These are phyloP conservation scores for Fremontodendron californicum DNA, from an alignment of 345 rosid genomes.

Conservation along the genomic window DNA sequence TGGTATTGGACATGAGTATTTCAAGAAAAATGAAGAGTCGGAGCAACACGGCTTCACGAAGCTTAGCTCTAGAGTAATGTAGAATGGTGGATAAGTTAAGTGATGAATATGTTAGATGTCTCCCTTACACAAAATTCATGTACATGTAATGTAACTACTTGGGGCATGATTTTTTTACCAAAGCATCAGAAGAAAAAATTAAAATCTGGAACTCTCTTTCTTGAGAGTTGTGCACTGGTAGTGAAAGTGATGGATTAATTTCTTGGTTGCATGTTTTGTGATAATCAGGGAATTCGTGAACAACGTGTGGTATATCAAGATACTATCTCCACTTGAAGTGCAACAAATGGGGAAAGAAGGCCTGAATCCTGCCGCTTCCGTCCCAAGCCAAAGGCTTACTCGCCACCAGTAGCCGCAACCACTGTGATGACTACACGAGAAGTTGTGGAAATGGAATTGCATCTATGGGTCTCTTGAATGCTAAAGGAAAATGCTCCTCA, in stretches of 20 bases:
- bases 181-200: too few species aligned
- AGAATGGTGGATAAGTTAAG: background rate
- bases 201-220: too few species aligned
- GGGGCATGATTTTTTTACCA: too few species aligned
- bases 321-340: slow-evolving; percentile 86
- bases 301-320: slow-evolving; percentile 90
- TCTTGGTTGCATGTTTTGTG: background rate
- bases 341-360: slow-evolving; percentile 89
- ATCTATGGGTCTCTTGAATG: slow-evolving; percentile 70
- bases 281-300: slow-evolving; percentile 86
- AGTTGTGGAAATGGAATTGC: slow-evolving; percentile 61
- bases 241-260: background rate
- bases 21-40: too few species aligned
- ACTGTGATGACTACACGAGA: slow-evolving; percentile 65
- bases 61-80: background rate
- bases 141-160: background rate
- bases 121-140: background rate
- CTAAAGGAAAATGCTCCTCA: slow-evolving; percentile 22
- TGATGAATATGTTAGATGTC: background rate
- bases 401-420: slow-evolving; percentile 30
- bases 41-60: too few species aligned
- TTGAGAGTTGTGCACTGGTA: background rate
- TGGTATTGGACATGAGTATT: too few species aligned
- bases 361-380: slow-evolving; percentile 57
- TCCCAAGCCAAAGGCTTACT: slow-evolving; percentile 64